These are phyloP conservation scores for Barbatosphaeria neglecta DNA, from an alignment of 495 filamentous ascomycete genomes.

Conservation along the genomic window DNA sequence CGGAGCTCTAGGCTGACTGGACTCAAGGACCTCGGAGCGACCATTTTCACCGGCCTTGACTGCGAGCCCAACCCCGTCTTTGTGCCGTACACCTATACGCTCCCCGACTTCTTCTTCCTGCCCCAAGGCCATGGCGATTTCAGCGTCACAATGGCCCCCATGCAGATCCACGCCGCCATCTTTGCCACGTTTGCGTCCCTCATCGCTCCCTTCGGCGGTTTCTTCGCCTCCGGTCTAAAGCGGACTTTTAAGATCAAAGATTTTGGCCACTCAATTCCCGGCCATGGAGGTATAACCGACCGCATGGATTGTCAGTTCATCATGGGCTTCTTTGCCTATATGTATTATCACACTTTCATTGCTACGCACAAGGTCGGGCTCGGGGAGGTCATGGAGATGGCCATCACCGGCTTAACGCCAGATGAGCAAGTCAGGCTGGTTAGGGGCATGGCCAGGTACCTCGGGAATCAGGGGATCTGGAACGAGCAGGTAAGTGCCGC, in stretches of 20 bases:
- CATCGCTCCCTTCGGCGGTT: slow-evolving; percentile 96
- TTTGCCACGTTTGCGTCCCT: slow-evolving; percentile 92
- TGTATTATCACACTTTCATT: slow-evolving; percentile 98
- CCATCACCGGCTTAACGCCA: slow-evolving; percentile 67
- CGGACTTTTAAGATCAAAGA: slow-evolving; percentile 99
- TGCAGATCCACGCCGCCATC: slow-evolving; percentile 88
- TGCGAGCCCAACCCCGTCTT: slow-evolving; percentile 94
- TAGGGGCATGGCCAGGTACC: slow-evolving; percentile 67
- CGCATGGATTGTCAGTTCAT: slow-evolving; percentile 99
- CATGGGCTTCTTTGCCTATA: slow-evolving; percentile 97
- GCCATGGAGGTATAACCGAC: slow-evolving; percentile 97
- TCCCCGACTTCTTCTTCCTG: slow-evolving; percentile 59
- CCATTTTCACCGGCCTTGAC: slow-evolving; percentile 77
- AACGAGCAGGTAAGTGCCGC: slow-evolving; percentile 42
- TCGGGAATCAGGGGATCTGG: slow-evolving; percentile 72
- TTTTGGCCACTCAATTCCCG: slow-evolving; percentile 95
- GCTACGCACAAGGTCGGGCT: slow-evolving; percentile 71
- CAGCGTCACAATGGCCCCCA: slow-evolving; percentile 61
- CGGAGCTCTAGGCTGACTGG: not conserved
- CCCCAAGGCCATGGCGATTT: slow-evolving; percentile 35
- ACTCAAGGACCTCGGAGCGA: slow-evolving; percentile 73
- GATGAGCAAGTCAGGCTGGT: slow-evolving; percentile 89
- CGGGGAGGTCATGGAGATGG: slow-evolving; percentile 76
- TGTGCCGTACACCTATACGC: slow-evolving; percentile 60
- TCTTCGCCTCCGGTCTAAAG: slow-evolving; percentile 97